phyloP scores from a whole-genome alignment of 495 filamentous ascomycete genomes.

The Trichoderma gamsii region DNA sequence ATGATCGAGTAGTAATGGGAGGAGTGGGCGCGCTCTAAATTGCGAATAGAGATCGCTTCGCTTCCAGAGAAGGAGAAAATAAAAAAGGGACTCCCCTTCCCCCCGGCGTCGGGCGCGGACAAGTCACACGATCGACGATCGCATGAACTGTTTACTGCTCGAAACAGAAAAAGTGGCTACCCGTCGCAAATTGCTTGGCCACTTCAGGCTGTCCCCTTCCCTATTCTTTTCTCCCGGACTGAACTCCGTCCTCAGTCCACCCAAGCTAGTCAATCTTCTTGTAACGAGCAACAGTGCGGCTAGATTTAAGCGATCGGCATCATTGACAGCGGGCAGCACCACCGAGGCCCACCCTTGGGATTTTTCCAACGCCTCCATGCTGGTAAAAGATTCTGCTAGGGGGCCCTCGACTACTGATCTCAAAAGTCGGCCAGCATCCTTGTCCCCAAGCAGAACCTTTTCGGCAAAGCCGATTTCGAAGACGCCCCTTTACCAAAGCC shows the following conservation, averaged over 20 bases:
- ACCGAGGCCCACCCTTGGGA: background rate
- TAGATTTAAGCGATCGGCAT: slow-evolving; percentile 12
- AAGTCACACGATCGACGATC: slow-evolving; percentile 14
- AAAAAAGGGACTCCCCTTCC: background rate
- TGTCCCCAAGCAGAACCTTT: background rate
- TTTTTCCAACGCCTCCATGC: background rate
- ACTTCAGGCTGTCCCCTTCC: background rate
- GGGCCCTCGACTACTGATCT: slow-evolving; percentile 5
- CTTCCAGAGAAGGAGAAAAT: background rate
- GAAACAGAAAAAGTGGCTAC: slow-evolving; percentile 9
- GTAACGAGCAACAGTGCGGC: background rate
- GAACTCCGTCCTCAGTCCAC: background rate
- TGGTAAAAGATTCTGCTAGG: background rate
- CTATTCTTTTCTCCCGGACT: background rate
- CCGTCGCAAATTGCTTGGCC: slow-evolving; percentile 12
- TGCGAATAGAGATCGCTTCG: slow-evolving; percentile 3
- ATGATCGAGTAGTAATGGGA: background rate
- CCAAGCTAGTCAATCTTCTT: background rate
- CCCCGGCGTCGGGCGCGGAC: background rate
- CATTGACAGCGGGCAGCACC: slow-evolving; percentile 9
- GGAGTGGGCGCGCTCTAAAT: slow-evolving; percentile 7
- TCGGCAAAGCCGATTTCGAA: slow-evolving; percentile 11
- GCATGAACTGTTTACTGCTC: slow-evolving; percentile 12
- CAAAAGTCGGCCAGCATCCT: background rate
- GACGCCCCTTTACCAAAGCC: background rate